phyloP scores from a whole-genome alignment of 345 rosid genomes.

The Salix arbutifolia region DNA sequence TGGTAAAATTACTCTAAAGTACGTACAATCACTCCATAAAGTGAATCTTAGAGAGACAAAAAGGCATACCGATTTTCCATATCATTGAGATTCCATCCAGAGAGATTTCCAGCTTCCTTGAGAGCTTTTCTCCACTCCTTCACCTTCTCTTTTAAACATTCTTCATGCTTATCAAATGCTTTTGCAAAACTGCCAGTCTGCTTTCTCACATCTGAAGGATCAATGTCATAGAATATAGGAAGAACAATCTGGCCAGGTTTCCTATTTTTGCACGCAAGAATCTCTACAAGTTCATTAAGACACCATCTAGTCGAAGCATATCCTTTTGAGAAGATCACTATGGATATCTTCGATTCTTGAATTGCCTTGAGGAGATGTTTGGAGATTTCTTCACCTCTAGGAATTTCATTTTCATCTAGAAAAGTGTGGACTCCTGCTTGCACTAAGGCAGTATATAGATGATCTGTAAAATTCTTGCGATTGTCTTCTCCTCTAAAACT shows the following conservation, averaged over 20 bases:
- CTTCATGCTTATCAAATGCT: not conserved
- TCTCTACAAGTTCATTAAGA: not conserved
- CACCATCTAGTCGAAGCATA: not conserved
- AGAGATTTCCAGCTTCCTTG: not conserved
- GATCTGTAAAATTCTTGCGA: not conserved
- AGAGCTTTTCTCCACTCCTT: not conserved
- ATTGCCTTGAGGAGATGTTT: not conserved
- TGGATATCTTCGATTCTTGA: not conserved
- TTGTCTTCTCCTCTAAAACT: not conserved
- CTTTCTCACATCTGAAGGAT: not conserved
- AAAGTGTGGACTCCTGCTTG: not conserved
- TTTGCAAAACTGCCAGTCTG: not conserved
- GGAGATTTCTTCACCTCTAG: not conserved
- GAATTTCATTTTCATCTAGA: not conserved
- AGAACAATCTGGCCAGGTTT: not conserved
- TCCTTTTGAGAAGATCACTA: not conserved
- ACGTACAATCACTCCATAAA: no score
- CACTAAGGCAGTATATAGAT: not conserved
- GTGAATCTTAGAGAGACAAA: no score
- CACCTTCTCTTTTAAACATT: not conserved
- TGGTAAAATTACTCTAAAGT: no score
- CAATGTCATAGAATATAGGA: not conserved
- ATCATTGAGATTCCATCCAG: not conserved
- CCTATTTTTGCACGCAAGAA: not conserved
- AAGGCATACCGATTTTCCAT: not conserved